Evolutionary conservation across 306 rosid species (phyloP).

Genomic region (Ormosia semicastrata): DNA sequence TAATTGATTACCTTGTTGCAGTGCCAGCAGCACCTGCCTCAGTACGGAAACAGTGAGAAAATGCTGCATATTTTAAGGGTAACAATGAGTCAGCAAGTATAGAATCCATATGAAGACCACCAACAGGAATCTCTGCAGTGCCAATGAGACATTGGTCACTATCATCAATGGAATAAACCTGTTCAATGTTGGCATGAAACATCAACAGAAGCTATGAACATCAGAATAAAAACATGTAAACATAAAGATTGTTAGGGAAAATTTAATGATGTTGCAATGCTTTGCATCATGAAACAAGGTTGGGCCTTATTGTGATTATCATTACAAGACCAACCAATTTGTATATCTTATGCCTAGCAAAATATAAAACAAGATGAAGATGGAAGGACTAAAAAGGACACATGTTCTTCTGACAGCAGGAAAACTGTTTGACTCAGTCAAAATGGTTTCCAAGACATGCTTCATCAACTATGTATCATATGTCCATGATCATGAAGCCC

Average conservation of each 20-base stretch:
- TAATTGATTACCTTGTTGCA: conserved; percentile 64
- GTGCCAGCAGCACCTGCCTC: conserved; percentile 99
- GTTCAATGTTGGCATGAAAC: conserved; percentile 30
- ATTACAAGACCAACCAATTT: conserved; percentile 7
- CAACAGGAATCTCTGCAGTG: conserved; percentile 98
- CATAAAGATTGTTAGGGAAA: not conserved
- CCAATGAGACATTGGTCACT: conserved; percentile 98
- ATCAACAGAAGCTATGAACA: conserved; percentile 32
- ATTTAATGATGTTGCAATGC: not conserved
- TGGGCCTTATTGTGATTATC: conserved; percentile 1
- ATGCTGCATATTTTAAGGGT: conserved; percentile 86
- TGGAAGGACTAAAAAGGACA: not conserved
- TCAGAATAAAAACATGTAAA: conserved; percentile 9
- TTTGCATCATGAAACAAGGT: conserved; percentile 12
- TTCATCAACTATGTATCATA: conserved; percentile 7
- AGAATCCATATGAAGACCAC: conserved; percentile 98
- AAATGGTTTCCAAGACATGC: not conserved
- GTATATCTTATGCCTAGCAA: conserved; percentile 1
- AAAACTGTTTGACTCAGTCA: not conserved
- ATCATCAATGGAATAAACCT: conserved; percentile 89
- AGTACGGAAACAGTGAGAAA: conserved; percentile 95
- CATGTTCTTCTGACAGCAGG: not conserved
- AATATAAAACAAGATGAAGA: conserved; percentile 4
- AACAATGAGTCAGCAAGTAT: conserved; percentile 69
- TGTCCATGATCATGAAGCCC: not conserved